Evolutionary conservation across 2,329 filamentous ascomycete species (phyloP).

Genomic region (Pezicula neosporulosa): DNA sequence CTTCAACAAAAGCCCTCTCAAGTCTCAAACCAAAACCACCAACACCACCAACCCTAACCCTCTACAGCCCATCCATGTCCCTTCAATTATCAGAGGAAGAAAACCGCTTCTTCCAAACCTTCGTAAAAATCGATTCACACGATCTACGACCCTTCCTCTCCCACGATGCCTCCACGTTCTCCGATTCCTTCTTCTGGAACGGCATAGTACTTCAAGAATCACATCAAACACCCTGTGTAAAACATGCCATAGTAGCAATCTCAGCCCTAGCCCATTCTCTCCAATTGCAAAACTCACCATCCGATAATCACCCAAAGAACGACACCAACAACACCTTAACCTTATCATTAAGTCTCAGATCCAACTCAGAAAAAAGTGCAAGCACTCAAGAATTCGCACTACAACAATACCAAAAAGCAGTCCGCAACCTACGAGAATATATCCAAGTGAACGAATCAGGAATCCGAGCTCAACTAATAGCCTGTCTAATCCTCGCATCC

Average conservation of each 20-base stretch:
- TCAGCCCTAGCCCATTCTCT: constrained; percentile 12
- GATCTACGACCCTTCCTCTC: too few species aligned
- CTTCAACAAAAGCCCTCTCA: too few species aligned
- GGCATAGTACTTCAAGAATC: constrained; percentile 15
- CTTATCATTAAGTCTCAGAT: constrained; percentile 9
- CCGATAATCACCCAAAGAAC: too few species aligned
- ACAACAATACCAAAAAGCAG: constrained; percentile 22
- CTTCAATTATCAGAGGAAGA: constrained; percentile 13
- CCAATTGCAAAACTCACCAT: constrained; percentile 10
- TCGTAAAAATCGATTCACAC: constrained; percentile 4
- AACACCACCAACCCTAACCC: too few species aligned
- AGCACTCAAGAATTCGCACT: constrained; percentile 16
- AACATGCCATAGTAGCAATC: constrained; percentile 23
- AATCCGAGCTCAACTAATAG: constrained; percentile 12
- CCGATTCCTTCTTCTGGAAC: constrained; percentile 48
- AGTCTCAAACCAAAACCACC: too few species aligned
- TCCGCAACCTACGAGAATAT: constrained; percentile 16
- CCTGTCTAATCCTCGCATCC: constrained; percentile 17
- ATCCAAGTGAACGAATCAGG: constrained; percentile 7
- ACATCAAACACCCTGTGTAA: constrained; percentile 12
- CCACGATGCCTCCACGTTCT: constrained; percentile 12
- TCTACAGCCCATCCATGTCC: background rate
- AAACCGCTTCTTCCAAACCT: constrained; percentile 19
- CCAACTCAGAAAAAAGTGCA: background rate
- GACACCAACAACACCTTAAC: too few species aligned